Evolutionary conservation across 352 stramenopile species (phyloP).

Genomic region (Globisporangium acanthophoron): DNA sequence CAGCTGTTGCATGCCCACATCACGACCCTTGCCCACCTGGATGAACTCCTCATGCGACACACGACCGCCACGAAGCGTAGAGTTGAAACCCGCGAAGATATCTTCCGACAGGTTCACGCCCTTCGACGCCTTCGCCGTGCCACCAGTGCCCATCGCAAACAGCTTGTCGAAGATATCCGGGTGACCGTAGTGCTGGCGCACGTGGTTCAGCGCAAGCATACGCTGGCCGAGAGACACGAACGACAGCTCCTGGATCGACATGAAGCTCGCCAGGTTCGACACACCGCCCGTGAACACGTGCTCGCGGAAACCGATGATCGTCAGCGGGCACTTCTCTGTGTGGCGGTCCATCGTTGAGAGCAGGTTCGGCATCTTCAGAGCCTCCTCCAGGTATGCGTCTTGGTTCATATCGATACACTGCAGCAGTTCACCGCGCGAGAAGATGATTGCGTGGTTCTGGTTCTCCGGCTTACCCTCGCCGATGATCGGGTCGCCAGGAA

Average conservation of each 20-base stretch:
- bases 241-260: slow-evolving; percentile 82
- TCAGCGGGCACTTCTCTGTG: slow-evolving; percentile 61
- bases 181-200: slow-evolving; percentile 84
- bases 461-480: slow-evolving; percentile 88
- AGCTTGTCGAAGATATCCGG: slow-evolving; percentile 88
- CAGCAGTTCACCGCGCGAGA: slow-evolving; percentile 77
- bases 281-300: slow-evolving; percentile 82
- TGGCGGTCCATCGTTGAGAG: slow-evolving; percentile 74
- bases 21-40: slow-evolving; percentile 94
- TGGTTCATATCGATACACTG: slow-evolving; percentile 92
- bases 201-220: slow-evolving; percentile 83
- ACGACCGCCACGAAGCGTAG: slow-evolving; percentile 61
- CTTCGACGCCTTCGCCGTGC: slow-evolving; percentile 80
- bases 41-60: slow-evolving; percentile 83
- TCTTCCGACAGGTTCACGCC: slow-evolving; percentile 85
- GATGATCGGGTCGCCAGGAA: slow-evolving; percentile 81
- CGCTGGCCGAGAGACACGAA: slow-evolving; percentile 82
- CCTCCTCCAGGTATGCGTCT: slow-evolving; percentile 80
- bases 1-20: slow-evolving; percentile 98
- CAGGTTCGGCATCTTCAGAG: slow-evolving; percentile 77
- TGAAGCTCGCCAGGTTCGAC: slow-evolving; percentile 82
- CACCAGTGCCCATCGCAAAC: slow-evolving; percentile 76
- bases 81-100: slow-evolving; percentile 88
- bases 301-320: slow-evolving; percentile 84
- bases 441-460: slow-evolving; percentile 88